Conservation (phyloP, 2,329 filamentous ascomycete genomes). For the Colletotrichum sp. region DNA sequence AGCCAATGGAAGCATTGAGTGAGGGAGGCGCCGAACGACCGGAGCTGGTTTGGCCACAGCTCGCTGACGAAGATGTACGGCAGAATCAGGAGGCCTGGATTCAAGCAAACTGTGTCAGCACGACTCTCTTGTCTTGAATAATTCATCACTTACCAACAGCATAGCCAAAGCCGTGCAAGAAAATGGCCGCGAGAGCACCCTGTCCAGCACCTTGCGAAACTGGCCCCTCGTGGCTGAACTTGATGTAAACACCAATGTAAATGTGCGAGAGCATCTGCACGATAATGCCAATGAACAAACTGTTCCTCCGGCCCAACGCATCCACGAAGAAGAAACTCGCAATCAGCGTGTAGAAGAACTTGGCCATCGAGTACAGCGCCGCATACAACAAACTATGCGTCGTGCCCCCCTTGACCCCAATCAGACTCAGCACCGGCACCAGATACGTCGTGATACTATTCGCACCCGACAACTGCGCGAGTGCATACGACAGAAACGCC, state of each 20-base stretch:
- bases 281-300: conserved; percentile 36
- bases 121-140: neutral
- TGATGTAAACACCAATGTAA: conserved; percentile 45
- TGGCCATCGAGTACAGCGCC: conserved; percentile 47
- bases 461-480: conserved; percentile 49
- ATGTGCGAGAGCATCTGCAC: conserved; percentile 44
- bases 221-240: conserved; percentile 29
- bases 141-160: conserved; percentile 23
- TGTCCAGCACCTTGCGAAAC: conserved; percentile 33
- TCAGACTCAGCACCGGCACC: conserved; percentile 43
- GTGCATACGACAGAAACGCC: conserved; percentile 38
- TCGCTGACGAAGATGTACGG: conserved; percentile 51
- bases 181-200: conserved; percentile 47
- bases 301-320: conserved; percentile 42
- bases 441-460: conserved; percentile 49
- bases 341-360: conserved; percentile 44
- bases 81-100: conserved; percentile 31
- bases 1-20: conserved; percentile 46
- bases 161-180: conserved; percentile 50
- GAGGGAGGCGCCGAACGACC: conserved; percentile 45
- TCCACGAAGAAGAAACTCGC: conserved; percentile 50
- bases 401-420: conserved; percentile 35
- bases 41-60: conserved; percentile 49
- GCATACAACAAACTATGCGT: conserved; percentile 39
- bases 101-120: neutral